phyloP scores from a whole-genome alignment of 202 grass and related monocot genomes.

The Dendrocalamus latiflorus region DNA sequence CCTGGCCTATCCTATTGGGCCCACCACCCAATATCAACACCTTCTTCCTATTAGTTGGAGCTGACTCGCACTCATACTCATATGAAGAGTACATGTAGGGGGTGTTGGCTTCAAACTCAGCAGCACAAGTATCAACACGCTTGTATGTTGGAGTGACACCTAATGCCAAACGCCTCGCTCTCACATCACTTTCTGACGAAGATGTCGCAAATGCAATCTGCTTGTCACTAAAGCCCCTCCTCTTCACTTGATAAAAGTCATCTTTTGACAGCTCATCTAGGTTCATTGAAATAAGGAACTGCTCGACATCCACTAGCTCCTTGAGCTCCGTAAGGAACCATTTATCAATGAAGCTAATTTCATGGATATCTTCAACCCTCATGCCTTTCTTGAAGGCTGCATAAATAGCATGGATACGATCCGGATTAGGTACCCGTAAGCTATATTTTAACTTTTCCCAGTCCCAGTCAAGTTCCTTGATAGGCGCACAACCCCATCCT shows the following conservation, averaged over 20 bases:
- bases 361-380: conserved; percentile 78
- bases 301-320: conserved; percentile 80
- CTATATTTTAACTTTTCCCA: conserved; percentile 96
- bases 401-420: conserved; percentile 90
- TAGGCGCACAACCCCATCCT: conserved; percentile 83
- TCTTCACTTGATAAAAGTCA: conserved; percentile 86
- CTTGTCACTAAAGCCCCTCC: conserved; percentile 85
- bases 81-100: conserved; percentile 98
- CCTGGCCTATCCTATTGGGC: conserved; percentile 93
- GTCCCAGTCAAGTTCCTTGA: conserved; percentile 94
- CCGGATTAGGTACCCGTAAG: conserved; percentile 77
- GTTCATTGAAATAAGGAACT: conserved; percentile 44
- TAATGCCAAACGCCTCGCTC: conserved; percentile 60
- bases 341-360: conserved; percentile 85
- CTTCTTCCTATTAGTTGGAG: conserved; percentile 79
- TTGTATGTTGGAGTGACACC: conserved; percentile 80
- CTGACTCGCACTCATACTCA: conserved; percentile 91
- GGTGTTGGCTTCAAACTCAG: conserved; percentile 97
- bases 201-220: conserved; percentile 87
- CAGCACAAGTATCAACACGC: conserved; percentile 96
- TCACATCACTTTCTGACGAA: conserved; percentile 73
- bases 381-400: conserved; percentile 93
- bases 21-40: conserved; percentile 98
- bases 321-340: conserved; percentile 89
- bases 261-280: conserved; percentile 69